Evolutionary conservation across 2,329 filamentous ascomycete genomes (phyloP).

Genomic region (Fusarium paranaense): DNA sequence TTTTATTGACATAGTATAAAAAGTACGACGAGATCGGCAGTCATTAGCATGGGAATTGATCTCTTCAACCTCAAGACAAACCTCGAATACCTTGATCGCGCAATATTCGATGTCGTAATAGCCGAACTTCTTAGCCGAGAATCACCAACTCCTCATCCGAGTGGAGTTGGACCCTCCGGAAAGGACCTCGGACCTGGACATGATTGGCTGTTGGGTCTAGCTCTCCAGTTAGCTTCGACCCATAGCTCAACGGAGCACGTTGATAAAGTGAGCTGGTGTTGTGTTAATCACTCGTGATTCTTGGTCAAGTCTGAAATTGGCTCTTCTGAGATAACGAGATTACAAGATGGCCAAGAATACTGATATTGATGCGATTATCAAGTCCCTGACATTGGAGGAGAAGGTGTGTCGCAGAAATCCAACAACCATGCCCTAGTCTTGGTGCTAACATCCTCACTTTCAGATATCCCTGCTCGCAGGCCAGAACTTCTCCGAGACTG

Average conservation of each 20-base stretch:
- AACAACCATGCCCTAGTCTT: not conserved
- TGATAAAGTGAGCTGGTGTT: not conserved
- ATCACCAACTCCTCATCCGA: not conserved
- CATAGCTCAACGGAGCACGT: not conserved
- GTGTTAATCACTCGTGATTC: not conserved
- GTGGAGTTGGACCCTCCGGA: not conserved
- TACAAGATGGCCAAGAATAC: slow-evolving; percentile 11
- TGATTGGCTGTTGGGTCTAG: not conserved
- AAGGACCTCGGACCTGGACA: not conserved
- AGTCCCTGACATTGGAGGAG: slow-evolving; percentile 32
- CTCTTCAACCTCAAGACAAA: not conserved
- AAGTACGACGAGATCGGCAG: not conserved
- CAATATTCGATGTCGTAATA: not conserved
- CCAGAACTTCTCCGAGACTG: slow-evolving; percentile 40
- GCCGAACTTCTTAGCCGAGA: not conserved
- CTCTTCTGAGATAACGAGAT: not conserved
- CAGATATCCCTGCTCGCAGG: slow-evolving; percentile 41
- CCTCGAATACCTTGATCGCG: not conserved
- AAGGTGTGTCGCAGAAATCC: slow-evolving; percentile 11
- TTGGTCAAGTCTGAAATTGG: not conserved
- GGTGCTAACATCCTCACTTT: not conserved
- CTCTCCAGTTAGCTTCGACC: not conserved
- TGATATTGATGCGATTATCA: slow-evolving; percentile 23
- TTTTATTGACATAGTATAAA: not conserved
- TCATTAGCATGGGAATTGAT: not conserved